These are phyloP conservation scores for Cryphonectria japonica DNA, from an alignment of 2,329 filamentous ascomycete genomes.

Conservation along the genomic window DNA sequence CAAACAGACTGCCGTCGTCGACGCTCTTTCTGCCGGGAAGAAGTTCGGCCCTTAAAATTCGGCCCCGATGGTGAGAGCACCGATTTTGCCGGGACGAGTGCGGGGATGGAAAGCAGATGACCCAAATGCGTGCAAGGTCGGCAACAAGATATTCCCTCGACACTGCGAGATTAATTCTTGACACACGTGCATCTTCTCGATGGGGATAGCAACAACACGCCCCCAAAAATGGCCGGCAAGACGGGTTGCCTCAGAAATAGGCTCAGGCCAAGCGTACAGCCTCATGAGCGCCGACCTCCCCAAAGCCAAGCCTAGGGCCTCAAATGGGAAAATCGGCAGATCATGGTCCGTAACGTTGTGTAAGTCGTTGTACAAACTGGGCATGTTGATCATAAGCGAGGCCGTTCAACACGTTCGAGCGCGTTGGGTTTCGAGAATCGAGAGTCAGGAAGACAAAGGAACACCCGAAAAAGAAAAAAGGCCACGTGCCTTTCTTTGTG, in stretches of 20 bases:
- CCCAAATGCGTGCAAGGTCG: neutral
- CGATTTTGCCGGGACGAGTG: neutral
- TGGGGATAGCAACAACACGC: neutral
- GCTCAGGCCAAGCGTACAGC: neutral
- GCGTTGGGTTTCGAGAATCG: neutral
- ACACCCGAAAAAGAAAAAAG: neutral
- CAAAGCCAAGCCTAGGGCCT: neutral
- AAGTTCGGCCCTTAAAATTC: neutral
- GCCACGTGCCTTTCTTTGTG: neutral
- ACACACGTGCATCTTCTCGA: neutral
- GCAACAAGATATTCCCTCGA: conserved; percentile 2
- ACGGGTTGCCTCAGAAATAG: neutral
- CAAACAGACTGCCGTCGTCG: neutral
- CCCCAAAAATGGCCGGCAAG: neutral
- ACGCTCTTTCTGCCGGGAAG: neutral
- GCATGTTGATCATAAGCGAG: neutral
- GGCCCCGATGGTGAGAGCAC: neutral
- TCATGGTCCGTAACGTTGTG: neutral
- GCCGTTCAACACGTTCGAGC: neutral
- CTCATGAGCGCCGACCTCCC: neutral
- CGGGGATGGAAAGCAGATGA: neutral
- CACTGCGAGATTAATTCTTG: neutral
- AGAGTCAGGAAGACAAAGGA: neutral
- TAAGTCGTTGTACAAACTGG: neutral
- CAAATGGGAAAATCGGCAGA: neutral